A percentile compares a stretch with the other conserved stretches of the same genome.
phyloP scores from a whole-genome alignment of 805 yeast species.

The Cyberlindnera saturnus region DNA sequence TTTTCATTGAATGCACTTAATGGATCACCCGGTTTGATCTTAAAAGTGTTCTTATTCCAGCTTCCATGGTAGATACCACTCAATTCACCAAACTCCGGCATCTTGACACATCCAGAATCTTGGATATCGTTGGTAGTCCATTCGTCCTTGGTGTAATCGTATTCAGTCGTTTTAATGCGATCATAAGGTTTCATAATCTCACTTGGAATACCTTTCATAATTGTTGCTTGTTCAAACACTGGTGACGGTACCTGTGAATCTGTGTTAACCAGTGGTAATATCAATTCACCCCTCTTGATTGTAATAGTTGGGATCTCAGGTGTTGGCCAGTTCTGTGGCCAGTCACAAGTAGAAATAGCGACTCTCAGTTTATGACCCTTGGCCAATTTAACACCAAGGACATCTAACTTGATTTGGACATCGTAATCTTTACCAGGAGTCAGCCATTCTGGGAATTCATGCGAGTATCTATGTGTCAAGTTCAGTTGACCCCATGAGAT shows the following conservation, averaged over 20 bases:
- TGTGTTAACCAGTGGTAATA: slow-evolving; percentile 25
- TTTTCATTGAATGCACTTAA: slow-evolving; percentile 33
- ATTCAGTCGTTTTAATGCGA: slow-evolving; percentile 14
- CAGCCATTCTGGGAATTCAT: slow-evolving; percentile 34
- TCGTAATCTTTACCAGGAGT: slow-evolving; percentile 28
- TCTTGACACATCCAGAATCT: slow-evolving; percentile 28
- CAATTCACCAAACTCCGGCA: slow-evolving; percentile 27
- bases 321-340: slow-evolving; percentile 45
- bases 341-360: slow-evolving; percentile 38
- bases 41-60: slow-evolving; percentile 34
- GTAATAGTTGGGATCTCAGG: slow-evolving; percentile 34
- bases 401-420: slow-evolving; percentile 32
- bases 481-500: slow-evolving; percentile 43
- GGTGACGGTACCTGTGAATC: slow-evolving; percentile 14
- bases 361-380: slow-evolving; percentile 35
- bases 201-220: slow-evolving; percentile 24
- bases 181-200: slow-evolving; percentile 21
- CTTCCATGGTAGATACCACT: slow-evolving; percentile 36
- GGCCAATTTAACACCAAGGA: slow-evolving; percentile 30
- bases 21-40: slow-evolving; percentile 31
- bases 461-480: slow-evolving; percentile 34
- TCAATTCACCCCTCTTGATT: slow-evolving; percentile 26
- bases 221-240: slow-evolving; percentile 27
- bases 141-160: slow-evolving; percentile 17
- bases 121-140: slow-evolving; percentile 23